Percentiles rank a stretch among this genome's conserved stretches.
These are phyloP conservation scores for Didymella pomorum DNA, from an alignment of 2,329 filamentous ascomycete species.

Conservation along the genomic window DNA sequence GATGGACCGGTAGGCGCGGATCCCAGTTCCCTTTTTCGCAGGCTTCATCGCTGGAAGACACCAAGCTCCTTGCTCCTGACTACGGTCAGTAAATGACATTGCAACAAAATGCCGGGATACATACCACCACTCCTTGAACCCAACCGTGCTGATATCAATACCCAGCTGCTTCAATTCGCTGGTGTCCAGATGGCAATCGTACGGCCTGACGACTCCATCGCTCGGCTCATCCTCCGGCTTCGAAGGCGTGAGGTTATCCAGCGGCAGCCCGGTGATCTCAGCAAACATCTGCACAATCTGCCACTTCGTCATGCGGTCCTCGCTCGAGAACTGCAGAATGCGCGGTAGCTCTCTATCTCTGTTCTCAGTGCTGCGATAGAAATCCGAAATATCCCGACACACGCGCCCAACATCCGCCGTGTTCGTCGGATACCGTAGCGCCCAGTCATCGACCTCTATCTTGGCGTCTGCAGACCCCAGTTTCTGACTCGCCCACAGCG, in stretches of 20 bases:
- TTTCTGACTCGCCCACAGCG: conserved; percentile 74
- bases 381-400: conserved; percentile 74
- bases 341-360: conserved; percentile 64
- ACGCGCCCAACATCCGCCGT: conserved; percentile 86
- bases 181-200: conserved; percentile 87
- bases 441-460: conserved; percentile 86
- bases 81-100: conserved; percentile 17
- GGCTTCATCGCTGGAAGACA: conserved; percentile 30
- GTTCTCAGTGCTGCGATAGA: conserved; percentile 60
- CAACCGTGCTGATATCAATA: conserved; percentile 75
- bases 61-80: conserved; percentile 46
- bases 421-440: conserved; percentile 84
- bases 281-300: conserved; percentile 82
- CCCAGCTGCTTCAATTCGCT: conserved; percentile 74
- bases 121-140: conserved; percentile 83
- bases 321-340: conserved; percentile 79
- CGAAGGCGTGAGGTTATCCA: conserved; percentile 67
- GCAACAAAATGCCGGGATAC: conserved; percentile 3
- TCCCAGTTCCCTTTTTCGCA: too few relatives aligned
- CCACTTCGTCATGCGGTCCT: conserved; percentile 88
- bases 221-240: conserved; percentile 72
- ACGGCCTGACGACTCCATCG: conserved; percentile 78
- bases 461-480: conserved; percentile 54
- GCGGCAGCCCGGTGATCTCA: conserved; percentile 78
- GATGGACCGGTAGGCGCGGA: too few relatives aligned